Percentiles rank a stretch among this genome's conserved stretches.
Conservation (phyloP, 768 basidiomycete genomes). For the Mycena belliarum region DNA sequence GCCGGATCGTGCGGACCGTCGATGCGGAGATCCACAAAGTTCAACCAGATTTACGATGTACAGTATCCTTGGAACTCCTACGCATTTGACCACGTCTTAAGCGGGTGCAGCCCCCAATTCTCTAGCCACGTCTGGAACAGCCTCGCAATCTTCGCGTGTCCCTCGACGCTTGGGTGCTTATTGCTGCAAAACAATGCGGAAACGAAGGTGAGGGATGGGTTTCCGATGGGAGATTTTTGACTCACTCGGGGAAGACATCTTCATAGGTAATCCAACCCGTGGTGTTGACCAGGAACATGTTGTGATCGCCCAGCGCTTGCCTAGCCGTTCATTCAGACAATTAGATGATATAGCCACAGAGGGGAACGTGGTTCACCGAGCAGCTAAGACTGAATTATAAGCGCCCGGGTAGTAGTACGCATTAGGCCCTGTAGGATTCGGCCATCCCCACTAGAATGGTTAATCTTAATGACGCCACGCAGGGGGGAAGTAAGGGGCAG, state of each 20-base stretch:
- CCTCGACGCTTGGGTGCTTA: constrained; percentile 46
- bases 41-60: too few relatives aligned
- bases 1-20: too few relatives aligned
- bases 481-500: not conserved
- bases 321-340: constrained; percentile 26
- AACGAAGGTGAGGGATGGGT: not conserved
- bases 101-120: constrained; percentile 43
- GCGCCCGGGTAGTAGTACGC: constrained; percentile 47
- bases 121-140: constrained; percentile 45
- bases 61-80: not conserved
- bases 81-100: constrained; percentile 8
- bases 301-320: constrained; percentile 42
- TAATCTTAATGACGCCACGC: not conserved
- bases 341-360: not conserved
- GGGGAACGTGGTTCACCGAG: constrained; percentile 28
- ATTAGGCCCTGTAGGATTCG: constrained; percentile 43
- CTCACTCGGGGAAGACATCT: constrained; percentile 50
- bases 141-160: constrained; percentile 48
- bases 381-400: constrained; percentile 44
- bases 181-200: constrained; percentile 32
- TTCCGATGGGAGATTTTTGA: too few relatives aligned
- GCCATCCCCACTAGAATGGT: constrained; percentile 51
- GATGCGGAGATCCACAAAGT: too few relatives aligned
- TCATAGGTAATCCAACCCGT: constrained; percentile 54
- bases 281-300: constrained; percentile 54